phyloP scores from a whole-genome alignment of 2,329 filamentous ascomycete species.

The Fusarium bactridioides region DNA sequence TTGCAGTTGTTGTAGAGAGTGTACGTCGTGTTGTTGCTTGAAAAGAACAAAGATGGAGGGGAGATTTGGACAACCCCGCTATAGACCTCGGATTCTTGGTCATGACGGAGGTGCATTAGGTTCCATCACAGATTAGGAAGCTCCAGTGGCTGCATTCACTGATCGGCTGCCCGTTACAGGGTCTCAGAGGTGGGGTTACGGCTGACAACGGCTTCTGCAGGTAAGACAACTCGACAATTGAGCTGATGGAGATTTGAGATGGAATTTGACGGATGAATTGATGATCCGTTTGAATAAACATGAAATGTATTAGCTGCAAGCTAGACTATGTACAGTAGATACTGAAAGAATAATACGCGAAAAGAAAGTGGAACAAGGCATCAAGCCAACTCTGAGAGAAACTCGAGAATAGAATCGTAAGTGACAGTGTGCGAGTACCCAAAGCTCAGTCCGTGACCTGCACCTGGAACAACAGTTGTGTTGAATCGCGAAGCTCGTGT shows the following conservation, averaged over 20 bases:
- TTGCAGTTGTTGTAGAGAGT: neutral
- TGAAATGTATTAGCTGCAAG: neutral
- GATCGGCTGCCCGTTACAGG: slow-evolving; percentile 28
- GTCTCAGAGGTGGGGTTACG: slow-evolving; percentile 8
- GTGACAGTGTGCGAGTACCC: slow-evolving; percentile 46
- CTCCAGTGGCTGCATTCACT: slow-evolving; percentile 31
- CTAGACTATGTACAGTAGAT: neutral
- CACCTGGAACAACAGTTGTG: slow-evolving; percentile 60
- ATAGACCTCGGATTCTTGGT: slow-evolving; percentile 19
- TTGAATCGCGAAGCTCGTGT: slow-evolving; percentile 58
- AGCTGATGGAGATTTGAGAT: neutral
- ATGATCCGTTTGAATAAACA: neutral
- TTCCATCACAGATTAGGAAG: slow-evolving; percentile 31
- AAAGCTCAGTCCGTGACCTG: slow-evolving; percentile 62
- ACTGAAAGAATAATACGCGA: neutral
- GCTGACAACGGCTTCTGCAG: slow-evolving; percentile 37
- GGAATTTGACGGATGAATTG: neutral
- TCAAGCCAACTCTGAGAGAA: slow-evolving; percentile 39
- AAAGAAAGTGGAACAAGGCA: neutral
- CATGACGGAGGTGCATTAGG: slow-evolving; percentile 20
- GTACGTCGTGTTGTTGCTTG: neutral
- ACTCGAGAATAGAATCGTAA: slow-evolving; percentile 50
- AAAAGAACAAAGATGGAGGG: neutral
- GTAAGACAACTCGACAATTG: neutral
- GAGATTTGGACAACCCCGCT: slow-evolving; percentile 31